phyloP scores from a whole-genome alignment of 805 yeast genomes.

The Hanseniaspora thailandica region DNA sequence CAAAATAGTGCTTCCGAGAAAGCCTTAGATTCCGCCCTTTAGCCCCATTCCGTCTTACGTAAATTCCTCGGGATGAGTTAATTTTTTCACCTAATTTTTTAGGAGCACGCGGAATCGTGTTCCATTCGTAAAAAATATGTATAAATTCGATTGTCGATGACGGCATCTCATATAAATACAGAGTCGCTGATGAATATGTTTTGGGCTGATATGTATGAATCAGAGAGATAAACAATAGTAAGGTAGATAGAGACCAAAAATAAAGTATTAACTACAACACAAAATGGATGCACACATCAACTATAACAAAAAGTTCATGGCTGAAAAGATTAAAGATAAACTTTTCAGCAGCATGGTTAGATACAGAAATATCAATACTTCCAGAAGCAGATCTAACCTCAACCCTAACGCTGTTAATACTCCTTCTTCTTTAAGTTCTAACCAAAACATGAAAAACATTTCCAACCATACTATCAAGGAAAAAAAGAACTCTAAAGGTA shows the following conservation, averaged over 20 bases:
- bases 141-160: no score
- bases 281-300: not conserved
- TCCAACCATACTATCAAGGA: not conserved
- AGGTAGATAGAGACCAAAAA: no score
- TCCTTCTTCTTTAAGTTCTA: not conserved
- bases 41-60: not conserved
- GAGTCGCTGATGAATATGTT: not conserved
- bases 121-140: no score
- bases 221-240: no score
- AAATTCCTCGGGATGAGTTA: not conserved
- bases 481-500: not conserved
- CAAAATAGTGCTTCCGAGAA: no score
- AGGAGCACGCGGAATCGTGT: no score
- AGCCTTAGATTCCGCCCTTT: no score
- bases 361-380: not conserved
- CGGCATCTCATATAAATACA: no score
- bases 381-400: not conserved
- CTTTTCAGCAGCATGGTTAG: conserved; percentile 9
- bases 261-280: no score
- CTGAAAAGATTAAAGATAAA: conserved; percentile 12
- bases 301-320: conserved; percentile 6
- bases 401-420: conserved; percentile 1
- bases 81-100: not conserved
- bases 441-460: not conserved
- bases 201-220: no score